Percentiles rank a stretch among this genome's conserved stretches.
Evolutionary conservation across 2,329 filamentous ascomycete species (phyloP).

Genomic region (Nigrospora sphaerica): DNA sequence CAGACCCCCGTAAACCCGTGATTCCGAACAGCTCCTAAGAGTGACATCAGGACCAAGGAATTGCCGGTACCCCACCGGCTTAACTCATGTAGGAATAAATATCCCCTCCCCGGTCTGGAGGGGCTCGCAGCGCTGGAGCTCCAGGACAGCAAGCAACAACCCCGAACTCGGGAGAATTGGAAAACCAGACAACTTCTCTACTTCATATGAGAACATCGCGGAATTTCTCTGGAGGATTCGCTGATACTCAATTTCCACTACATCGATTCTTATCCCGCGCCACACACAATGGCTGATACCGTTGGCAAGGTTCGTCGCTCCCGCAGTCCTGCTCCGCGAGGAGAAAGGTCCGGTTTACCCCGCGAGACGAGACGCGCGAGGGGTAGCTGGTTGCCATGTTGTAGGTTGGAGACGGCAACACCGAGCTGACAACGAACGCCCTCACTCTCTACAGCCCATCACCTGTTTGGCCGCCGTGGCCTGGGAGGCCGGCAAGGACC

Average conservation of each 20-base stretch:
- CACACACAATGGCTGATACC: conserved; percentile 39
- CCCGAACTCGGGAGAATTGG: not conserved
- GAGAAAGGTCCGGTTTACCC: not conserved
- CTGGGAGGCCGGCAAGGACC: conserved; percentile 90
- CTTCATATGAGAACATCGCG: conserved; percentile 1
- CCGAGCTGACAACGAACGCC: not conserved
- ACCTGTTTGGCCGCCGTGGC: conserved; percentile 96
- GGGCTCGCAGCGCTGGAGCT: conserved; percentile 2
- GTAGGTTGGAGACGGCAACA: not conserved
- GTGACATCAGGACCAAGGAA: conserved; percentile 1
- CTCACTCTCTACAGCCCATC: conserved; percentile 59
- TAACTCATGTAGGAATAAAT: conserved; percentile 7
- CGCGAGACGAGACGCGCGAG: not conserved
- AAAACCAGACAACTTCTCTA: not conserved
- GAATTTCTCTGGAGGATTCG: not conserved
- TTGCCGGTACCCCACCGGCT: not conserved
- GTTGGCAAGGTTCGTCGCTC: conserved; percentile 39
- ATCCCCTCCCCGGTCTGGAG: conserved; percentile 4
- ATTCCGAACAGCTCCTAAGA: too few species aligned
- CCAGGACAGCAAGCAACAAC: not conserved
- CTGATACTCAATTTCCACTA: not conserved
- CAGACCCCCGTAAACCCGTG: too few species aligned
- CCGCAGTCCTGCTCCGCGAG: not conserved
- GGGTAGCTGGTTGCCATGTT: not conserved
- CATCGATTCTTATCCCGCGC: not conserved